phyloP scores from a whole-genome alignment of 1,284 basidiomycete genomes.

The Moniliella sp. region DNA sequence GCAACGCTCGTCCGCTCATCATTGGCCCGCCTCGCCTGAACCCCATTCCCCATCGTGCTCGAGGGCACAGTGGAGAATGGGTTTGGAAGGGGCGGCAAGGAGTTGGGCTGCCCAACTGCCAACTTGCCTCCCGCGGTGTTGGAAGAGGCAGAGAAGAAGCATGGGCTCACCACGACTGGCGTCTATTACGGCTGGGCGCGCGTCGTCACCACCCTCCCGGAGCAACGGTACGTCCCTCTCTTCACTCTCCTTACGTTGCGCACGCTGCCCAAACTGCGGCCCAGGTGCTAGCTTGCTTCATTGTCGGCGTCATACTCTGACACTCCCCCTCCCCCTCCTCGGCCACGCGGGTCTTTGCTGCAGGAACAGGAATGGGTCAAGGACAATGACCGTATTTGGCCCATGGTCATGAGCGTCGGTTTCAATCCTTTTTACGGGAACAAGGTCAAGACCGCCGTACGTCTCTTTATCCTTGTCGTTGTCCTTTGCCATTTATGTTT shows the following conservation, averaged over 20 bases:
- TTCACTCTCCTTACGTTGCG: too few species aligned
- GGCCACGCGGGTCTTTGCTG: too few species aligned
- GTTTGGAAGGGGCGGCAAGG: constrained; percentile 78
- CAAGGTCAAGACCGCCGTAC: constrained; percentile 64
- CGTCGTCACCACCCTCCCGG: constrained; percentile 41
- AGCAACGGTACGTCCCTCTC: too few species aligned
- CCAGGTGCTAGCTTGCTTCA: too few species aligned
- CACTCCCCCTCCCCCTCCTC: too few species aligned
- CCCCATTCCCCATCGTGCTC: constrained; percentile 66
- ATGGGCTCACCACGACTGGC: constrained; percentile 11
- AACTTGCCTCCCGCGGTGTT: constrained; percentile 61
- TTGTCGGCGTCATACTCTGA: too few species aligned
- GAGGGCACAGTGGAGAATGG: constrained; percentile 63
- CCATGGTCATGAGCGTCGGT: constrained; percentile 96
- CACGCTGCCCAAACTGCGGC: too few species aligned
- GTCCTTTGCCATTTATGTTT: too few species aligned
- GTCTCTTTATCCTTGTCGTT: too few species aligned
- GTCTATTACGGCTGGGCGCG: constrained; percentile 69
- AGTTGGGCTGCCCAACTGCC: constrained; percentile 85
- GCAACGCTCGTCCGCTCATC: too few species aligned
- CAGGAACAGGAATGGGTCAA: too few species aligned
- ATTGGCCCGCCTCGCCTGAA: too few species aligned
- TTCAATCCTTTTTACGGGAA: constrained; percentile 97
- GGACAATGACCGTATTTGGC: constrained; percentile 52
- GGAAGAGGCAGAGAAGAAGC: constrained; percentile 1